Evolutionary conservation across 495 filamentous ascomycete species (phyloP), one percentile per base, ranked within the genome.

Genomic region (Thermothielavioides terrestris): DNA sequence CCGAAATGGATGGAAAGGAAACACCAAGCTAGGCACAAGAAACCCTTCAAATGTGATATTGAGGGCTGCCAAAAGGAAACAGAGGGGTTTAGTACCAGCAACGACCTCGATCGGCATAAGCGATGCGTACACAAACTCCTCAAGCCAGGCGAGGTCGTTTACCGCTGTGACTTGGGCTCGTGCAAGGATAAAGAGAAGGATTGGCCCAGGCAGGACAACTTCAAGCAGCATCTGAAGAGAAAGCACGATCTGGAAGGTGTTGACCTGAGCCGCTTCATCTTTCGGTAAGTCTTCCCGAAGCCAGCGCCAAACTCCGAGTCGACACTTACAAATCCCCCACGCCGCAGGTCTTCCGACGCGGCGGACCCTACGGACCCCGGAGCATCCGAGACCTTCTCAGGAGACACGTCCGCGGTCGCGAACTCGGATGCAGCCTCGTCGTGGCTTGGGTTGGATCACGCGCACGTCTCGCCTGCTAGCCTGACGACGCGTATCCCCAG

Each of bases 141-240:
- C 57, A 53, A 71, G 12, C 70, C 66, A 9, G 65, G 68, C 36
- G 75, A 74, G 27, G 78, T 81, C 55, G 76, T 74, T 15, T 95
- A 80, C 53, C 76, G 77, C 53, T 95, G 89, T 59, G 69, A 71
- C 47, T 73, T 84, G 6, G 74, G 66, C 38, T 62, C 69, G 42
- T 94, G 90, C 56, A 73, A 72, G 23, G 80, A 76, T 18, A 82
- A 78, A 45, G 69, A 75, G 15, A 96, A 96, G 68, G 71, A 76
- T 36, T 96, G 91, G 87, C 89, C 87, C 9, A 80, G 92, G 7
- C 65, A 85, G 43, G 92, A 98, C 64, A 98, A 98, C 55, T 98
- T 96, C 66, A 82, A 81, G 59, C 82, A 85, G 48, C 92, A 98
- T 57, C 73, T 94, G 37, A 76, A 75, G 49, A 79, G 85, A n/a